Conservation (phyloP, 129 eudicot genomes). For the Heracleum sosnowskyi region DNA sequence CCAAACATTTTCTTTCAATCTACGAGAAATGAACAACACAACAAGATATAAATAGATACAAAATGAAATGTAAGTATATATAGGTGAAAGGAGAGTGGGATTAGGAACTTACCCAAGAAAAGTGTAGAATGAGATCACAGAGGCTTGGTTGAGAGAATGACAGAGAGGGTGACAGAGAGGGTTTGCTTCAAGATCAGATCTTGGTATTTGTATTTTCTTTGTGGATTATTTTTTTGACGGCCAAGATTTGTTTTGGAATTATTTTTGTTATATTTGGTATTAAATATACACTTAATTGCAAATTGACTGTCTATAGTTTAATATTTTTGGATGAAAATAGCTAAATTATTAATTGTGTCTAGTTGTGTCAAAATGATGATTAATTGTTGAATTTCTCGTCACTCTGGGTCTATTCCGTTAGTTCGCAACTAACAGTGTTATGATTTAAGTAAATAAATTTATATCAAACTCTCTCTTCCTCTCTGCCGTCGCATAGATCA, state of each 20-base stretch:
- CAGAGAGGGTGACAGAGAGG: constrained; percentile 8
- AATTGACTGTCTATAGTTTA: too few relatives aligned
- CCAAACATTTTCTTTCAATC: constrained; percentile 4
- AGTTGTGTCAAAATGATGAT: too few relatives aligned
- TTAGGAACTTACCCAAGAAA: constrained; percentile 2
- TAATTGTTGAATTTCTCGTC: too few relatives aligned
- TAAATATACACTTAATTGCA: too few relatives aligned
- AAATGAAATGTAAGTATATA: background rate
- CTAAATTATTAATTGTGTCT: too few relatives aligned
- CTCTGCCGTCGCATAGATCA: too few relatives aligned
- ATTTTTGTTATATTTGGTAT: too few relatives aligned
- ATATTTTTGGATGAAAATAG: too few relatives aligned
- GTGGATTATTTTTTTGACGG: background rate
- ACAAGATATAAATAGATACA: background rate
- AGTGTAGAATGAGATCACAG: background rate
- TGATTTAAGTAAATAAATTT: too few relatives aligned
- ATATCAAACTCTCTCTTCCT: too few relatives aligned
- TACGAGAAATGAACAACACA: background rate
- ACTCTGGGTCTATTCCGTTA: too few relatives aligned
- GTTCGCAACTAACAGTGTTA: too few relatives aligned
- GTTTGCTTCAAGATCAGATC: constrained; percentile 5
- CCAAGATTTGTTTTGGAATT: background rate
- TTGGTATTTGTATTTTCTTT: background rate
- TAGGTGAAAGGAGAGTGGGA: constrained; percentile 1
- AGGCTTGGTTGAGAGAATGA: constrained; percentile 2